A percentile compares a stretch with the other conserved stretches of the same genome.
Conservation (phyloP, 495 filamentous ascomycete species). For the Daldinia vernicosa region DNA sequence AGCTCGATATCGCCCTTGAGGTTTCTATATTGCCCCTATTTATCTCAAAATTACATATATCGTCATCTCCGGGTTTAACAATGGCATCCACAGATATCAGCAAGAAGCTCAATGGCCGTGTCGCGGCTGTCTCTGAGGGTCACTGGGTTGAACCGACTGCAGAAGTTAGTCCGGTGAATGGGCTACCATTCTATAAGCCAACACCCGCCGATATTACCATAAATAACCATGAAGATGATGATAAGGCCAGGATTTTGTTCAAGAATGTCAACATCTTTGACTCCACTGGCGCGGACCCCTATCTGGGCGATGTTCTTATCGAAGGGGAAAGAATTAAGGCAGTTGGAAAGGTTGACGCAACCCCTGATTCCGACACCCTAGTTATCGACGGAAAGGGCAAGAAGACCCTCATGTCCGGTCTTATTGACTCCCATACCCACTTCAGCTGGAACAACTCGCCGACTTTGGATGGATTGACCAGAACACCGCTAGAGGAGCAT, state of each 20-base stretch:
- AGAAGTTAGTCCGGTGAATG: background rate
- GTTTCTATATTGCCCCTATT: background rate
- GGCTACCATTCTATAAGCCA: background rate
- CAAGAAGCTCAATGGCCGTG: background rate
- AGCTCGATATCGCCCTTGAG: background rate
- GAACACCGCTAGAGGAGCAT: constrained; percentile 15
- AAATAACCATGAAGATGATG: background rate
- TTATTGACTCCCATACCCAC: constrained; percentile 11
- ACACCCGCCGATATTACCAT: background rate
- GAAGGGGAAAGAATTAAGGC: background rate
- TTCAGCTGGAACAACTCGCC: constrained; percentile 22
- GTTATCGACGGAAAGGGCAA: background rate
- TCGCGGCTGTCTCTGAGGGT: background rate
- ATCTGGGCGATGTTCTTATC: background rate
- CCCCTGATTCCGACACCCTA: background rate
- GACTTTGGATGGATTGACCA: constrained; percentile 10
- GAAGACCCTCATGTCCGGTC: constrained; percentile 22
- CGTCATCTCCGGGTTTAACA: background rate
- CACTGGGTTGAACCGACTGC: background rate
- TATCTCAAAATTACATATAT: background rate
- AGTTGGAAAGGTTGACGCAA: background rate
- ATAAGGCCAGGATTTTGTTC: background rate
- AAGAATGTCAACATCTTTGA: background rate
- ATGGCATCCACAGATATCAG: background rate
- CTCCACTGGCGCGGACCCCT: background rate